Evolutionary conservation across 2,329 filamentous ascomycete species (phyloP).

Genomic region (Xylaria sp.): DNA sequence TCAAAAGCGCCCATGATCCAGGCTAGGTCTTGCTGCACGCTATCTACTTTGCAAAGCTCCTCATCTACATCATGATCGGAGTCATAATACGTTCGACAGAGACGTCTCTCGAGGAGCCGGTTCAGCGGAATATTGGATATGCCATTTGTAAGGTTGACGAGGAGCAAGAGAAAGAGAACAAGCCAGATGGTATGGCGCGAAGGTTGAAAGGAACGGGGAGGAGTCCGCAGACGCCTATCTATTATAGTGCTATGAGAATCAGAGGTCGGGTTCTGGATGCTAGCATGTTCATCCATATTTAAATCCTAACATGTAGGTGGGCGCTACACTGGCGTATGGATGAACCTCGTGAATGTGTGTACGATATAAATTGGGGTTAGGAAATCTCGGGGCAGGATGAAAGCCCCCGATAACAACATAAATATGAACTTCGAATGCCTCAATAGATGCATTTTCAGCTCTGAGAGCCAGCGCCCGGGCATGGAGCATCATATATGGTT

Average conservation of each 20-base stretch:
- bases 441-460: not conserved
- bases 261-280: not conserved
- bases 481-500: too few relatives aligned
- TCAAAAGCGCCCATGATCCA: conserved; percentile 63
- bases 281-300: conserved; percentile 31
- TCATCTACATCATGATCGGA: conserved; percentile 57
- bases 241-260: conserved; percentile 1
- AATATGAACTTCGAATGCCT: not conserved
- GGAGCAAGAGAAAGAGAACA: conserved; percentile 55
- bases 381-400: not conserved
- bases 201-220: not conserved
- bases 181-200: conserved; percentile 36
- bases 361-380: not conserved
- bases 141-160: conserved; percentile 59
- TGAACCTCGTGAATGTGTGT: not conserved
- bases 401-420: not conserved
- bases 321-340: not conserved
- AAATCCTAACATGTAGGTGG: not conserved
- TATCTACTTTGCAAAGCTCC: conserved; percentile 63
- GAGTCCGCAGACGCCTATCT: not conserved
- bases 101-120: conserved; percentile 57
- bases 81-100: conserved; percentile 62
- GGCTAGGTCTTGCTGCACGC: conserved; percentile 61
- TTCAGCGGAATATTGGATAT: conserved; percentile 60
- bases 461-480: too few relatives aligned